Percentiles rank a stretch among this genome's conserved stretches.
phyloP scores from a whole-genome alignment of 2,329 filamentous ascomycete genomes.

The Aspergillus versicolor region DNA sequence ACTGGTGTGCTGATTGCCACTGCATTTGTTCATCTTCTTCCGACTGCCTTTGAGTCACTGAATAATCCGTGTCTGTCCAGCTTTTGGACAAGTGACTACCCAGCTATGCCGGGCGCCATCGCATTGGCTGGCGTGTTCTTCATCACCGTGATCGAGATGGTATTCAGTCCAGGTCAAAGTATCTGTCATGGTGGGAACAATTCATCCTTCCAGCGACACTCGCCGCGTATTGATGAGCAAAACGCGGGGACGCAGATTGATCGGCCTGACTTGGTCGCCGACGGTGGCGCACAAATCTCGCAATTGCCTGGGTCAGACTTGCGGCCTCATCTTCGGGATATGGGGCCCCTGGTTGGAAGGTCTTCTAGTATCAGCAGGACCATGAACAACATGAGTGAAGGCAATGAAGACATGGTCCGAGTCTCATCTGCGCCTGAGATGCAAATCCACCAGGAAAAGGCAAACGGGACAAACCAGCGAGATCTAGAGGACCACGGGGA shows the following conservation, averaged over 20 bases:
- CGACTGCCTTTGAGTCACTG: conserved; percentile 58
- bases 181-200: too few relatives aligned
- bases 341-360: conserved; percentile 27
- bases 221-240: too few relatives aligned
- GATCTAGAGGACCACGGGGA: conserved; percentile 13
- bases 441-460: background rate
- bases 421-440: conserved; percentile 23
- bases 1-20: conserved; percentile 85
- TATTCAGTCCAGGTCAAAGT: conserved; percentile 42
- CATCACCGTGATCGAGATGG: conserved; percentile 56
- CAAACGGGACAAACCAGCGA: background rate
- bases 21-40: conserved; percentile 75
- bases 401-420: conserved; percentile 21
- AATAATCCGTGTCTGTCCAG: conserved; percentile 53
- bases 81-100: conserved; percentile 48
- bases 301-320: too few relatives aligned
- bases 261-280: too few relatives aligned
- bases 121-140: conserved; percentile 46
- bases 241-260: too few relatives aligned
- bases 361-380: conserved; percentile 30
- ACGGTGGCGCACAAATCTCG: too few relatives aligned
- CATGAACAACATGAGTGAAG: conserved; percentile 28
- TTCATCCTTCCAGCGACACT: conserved; percentile 27
- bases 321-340: background rate
- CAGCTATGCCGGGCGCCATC: conserved; percentile 50